These are phyloP conservation scores for Obelidium mucronatum DNA, from an alignment of 192 early-diverging fungal species.

Conservation along the genomic window DNA sequence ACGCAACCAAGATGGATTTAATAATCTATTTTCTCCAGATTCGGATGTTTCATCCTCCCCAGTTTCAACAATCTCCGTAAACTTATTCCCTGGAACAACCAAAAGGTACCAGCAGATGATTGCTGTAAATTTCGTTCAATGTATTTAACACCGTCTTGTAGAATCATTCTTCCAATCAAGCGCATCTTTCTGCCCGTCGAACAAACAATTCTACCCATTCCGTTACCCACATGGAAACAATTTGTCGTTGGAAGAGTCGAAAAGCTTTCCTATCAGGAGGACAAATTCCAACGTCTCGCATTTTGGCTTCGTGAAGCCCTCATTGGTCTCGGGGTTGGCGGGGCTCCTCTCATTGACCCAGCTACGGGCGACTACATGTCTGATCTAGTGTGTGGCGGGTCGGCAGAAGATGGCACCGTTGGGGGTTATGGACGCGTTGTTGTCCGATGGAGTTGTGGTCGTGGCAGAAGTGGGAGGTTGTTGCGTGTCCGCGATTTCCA, in stretches of 20 bases:
- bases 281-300: slow-evolving; percentile 57
- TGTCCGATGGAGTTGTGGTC: slow-evolving; percentile 41
- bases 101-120: slow-evolving; percentile 50
- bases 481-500: slow-evolving; percentile 59
- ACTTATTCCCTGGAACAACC: slow-evolving; percentile 51
- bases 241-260: slow-evolving; percentile 74
- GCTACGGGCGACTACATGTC: slow-evolving; percentile 50
- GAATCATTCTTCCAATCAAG: slow-evolving; percentile 73
- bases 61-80: slow-evolving; percentile 37
- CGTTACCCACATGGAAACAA: slow-evolving; percentile 77
- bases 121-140: not conserved
- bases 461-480: slow-evolving; percentile 61
- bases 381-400: slow-evolving; percentile 18
- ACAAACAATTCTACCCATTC: slow-evolving; percentile 62
- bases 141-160: slow-evolving; percentile 24
- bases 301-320: slow-evolving; percentile 82
- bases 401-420: not conserved
- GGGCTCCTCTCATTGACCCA: slow-evolving; percentile 48
- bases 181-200: slow-evolving; percentile 62
- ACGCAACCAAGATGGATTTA: not conserved
- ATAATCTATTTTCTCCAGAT: not conserved
- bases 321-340: slow-evolving; percentile 49
- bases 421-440: slow-evolving; percentile 36
- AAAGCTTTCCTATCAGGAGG: slow-evolving; percentile 60
- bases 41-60: slow-evolving; percentile 9